phyloP scores from a whole-genome alignment of 176 grass and related monocot genomes.

The Cocos nucifera region DNA sequence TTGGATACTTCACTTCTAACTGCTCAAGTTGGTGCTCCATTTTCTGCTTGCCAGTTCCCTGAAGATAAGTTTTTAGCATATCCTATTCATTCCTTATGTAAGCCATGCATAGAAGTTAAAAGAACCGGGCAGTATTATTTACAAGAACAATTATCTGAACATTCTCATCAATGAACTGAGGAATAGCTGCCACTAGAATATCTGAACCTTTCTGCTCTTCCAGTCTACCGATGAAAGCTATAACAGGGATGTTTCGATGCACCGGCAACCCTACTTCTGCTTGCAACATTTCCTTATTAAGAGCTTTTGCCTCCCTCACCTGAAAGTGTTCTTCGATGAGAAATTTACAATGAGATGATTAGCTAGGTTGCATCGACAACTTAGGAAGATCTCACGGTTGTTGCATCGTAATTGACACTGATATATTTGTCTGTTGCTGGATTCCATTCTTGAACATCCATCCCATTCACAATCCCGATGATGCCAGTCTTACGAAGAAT shows the following conservation, averaged over 20 bases:
- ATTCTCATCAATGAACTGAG: slow-evolving; percentile 16
- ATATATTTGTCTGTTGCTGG: slow-evolving; percentile 74
- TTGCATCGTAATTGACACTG: slow-evolving; percentile 47
- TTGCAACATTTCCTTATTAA: slow-evolving; percentile 22
- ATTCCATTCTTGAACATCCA: slow-evolving; percentile 93
- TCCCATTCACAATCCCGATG: slow-evolving; percentile 80
- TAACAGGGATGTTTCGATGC: slow-evolving; percentile 10
- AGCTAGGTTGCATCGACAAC: too few species aligned
- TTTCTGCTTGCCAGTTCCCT: slow-evolving; percentile 21
- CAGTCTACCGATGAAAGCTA: slow-evolving; percentile 16
- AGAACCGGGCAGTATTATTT: neutral
- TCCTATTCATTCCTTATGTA: too few species aligned
- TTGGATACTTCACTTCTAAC: slow-evolving; percentile 44
- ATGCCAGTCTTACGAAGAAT: slow-evolving; percentile 46
- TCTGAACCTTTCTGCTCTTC: slow-evolving; percentile 29
- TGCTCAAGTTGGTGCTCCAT: slow-evolving; percentile 22
- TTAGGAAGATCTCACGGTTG: slow-evolving; percentile 39
- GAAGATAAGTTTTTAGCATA: neutral
- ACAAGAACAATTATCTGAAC: slow-evolving; percentile 23
- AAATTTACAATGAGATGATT: too few species aligned
- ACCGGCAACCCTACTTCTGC: slow-evolving; percentile 17
- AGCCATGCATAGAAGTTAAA: too few species aligned
- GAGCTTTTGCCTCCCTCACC: slow-evolving; percentile 19
- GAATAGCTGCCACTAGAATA: slow-evolving; percentile 23
- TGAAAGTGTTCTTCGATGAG: neutral